Percentiles rank a stretch among this genome's conserved stretches.
Evolutionary conservation across 78 protist genomes (phyloP).

Genomic region (Dictyostelium purpureum): DNA sequence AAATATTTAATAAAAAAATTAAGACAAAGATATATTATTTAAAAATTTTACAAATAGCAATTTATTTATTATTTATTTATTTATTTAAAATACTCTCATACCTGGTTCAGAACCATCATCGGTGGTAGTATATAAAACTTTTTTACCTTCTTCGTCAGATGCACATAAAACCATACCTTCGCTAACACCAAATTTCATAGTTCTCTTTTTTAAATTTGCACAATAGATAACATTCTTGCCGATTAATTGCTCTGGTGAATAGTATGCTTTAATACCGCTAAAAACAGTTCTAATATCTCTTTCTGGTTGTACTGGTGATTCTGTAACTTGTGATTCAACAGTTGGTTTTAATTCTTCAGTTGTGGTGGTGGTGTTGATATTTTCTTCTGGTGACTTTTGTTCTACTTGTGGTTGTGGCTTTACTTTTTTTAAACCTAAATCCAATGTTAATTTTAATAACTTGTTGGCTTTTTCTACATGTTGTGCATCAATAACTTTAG

Average conservation of each 20-base stretch:
- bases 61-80: not conserved
- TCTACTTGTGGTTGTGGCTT: not conserved
- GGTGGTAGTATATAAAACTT: slow-evolving; percentile 27
- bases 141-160: slow-evolving; percentile 8
- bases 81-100: slow-evolving; percentile 22
- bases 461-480: slow-evolving; percentile 63
- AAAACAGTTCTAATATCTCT: slow-evolving; percentile 70
- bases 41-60: not conserved
- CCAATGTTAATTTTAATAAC: slow-evolving; percentile 38
- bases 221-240: slow-evolving; percentile 57
- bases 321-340: not conserved
- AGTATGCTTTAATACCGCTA: slow-evolving; percentile 48
- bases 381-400: not conserved
- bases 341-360: not conserved
- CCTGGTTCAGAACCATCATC: slow-evolving; percentile 11
- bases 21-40: too few species aligned
- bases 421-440: slow-evolving; percentile 27
- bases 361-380: not conserved
- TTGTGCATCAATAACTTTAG: slow-evolving; percentile 20
- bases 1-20: too few species aligned
- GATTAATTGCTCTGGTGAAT: slow-evolving; percentile 41
- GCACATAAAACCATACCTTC: slow-evolving; percentile 75
- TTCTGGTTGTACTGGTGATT: not conserved
- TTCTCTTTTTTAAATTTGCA: slow-evolving; percentile 38
- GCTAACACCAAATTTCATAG: slow-evolving; percentile 43